Conservation (phyloP, 2,329 filamentous ascomycete species). For the Fusarium aywerte region DNA sequence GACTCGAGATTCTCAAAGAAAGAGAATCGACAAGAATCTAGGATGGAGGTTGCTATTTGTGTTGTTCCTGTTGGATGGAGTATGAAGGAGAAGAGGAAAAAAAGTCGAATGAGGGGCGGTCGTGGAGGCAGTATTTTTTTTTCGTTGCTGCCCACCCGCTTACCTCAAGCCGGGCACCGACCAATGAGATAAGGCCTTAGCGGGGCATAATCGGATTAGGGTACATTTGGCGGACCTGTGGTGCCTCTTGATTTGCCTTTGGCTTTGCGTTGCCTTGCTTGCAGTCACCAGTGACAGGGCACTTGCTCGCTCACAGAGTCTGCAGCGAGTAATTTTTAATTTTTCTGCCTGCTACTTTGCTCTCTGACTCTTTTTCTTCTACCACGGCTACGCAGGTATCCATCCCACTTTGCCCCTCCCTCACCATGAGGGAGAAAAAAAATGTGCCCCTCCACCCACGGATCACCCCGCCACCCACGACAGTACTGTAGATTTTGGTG, state of each 20-base stretch:
- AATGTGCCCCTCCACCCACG: constrained; percentile 29
- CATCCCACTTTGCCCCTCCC: constrained; percentile 27
- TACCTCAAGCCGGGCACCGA: constrained; percentile 42
- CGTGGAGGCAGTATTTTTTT: constrained; percentile 53
- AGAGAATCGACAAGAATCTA: constrained; percentile 58
- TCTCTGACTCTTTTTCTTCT: not conserved
- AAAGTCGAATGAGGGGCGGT: constrained; percentile 54
- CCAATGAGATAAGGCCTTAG: constrained; percentile 41
- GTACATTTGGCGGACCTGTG: constrained; percentile 37
- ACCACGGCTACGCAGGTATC: not conserved
- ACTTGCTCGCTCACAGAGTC: constrained; percentile 3
- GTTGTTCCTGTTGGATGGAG: constrained; percentile 46
- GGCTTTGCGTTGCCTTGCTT: not conserved
- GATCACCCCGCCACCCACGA: constrained; percentile 30
- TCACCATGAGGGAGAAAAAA: constrained; percentile 1
- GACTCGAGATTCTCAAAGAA: constrained; percentile 60
- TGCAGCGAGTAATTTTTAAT: constrained; percentile 8
- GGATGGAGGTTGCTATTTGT: constrained; percentile 52
- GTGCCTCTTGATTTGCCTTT: constrained; percentile 10
- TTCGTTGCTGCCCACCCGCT: constrained; percentile 48
- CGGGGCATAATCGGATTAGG: constrained; percentile 43
- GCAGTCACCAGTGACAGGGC: constrained; percentile 7
- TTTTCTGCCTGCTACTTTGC: constrained; percentile 8
- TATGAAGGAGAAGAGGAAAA: constrained; percentile 51
- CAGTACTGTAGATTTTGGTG: constrained; percentile 15